Percentiles rank a stretch among this genome's conserved stretches.
Evolutionary conservation across 805 yeast genomes (phyloP).

Genomic region (Metschnikowia santaceciliae): DNA sequence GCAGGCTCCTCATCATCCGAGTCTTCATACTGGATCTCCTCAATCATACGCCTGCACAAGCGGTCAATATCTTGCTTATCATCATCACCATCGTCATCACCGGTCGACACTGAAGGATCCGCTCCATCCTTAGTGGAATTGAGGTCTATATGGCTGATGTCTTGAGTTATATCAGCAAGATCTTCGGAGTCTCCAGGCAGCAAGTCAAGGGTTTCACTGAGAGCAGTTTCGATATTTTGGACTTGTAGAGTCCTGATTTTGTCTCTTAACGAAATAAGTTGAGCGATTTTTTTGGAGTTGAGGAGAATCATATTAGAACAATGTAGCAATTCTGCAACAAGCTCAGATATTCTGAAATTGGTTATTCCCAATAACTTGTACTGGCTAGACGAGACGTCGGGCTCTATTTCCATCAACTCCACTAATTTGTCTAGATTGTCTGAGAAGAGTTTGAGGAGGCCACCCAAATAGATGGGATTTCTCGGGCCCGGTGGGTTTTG

Average conservation of each 20-base stretch:
- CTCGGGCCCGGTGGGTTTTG: conserved; percentile 90
- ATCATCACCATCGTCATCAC: background rate
- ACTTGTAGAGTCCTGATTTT: conserved; percentile 45
- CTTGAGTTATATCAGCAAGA: background rate
- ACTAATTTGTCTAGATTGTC: conserved; percentile 63
- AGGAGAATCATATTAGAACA: conserved; percentile 96
- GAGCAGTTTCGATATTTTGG: conserved; percentile 44
- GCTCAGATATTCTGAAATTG: conserved; percentile 83
- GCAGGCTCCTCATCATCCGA: conserved; percentile 45
- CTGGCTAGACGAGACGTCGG: conserved; percentile 19
- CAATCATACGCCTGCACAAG: conserved; percentile 18
- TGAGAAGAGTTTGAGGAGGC: conserved; percentile 73
- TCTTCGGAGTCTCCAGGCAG: background rate
- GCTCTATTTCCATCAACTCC: conserved; percentile 46
- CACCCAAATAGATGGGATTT: conserved; percentile 91
- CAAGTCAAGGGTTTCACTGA: conserved; percentile 23
- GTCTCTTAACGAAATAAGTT: conserved; percentile 66
- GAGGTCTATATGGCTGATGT: background rate
- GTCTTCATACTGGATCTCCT: conserved; percentile 27
- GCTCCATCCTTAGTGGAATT: background rate
- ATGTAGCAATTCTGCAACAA: conserved; percentile 90
- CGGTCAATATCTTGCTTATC: conserved; percentile 16
- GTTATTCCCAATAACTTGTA: conserved; percentile 76
- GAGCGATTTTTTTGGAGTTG: conserved; percentile 72
- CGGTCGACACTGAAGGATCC: background rate